Evolutionary conservation across 2,329 filamentous ascomycete species (phyloP).

Genomic region (Penicillium sp.): DNA sequence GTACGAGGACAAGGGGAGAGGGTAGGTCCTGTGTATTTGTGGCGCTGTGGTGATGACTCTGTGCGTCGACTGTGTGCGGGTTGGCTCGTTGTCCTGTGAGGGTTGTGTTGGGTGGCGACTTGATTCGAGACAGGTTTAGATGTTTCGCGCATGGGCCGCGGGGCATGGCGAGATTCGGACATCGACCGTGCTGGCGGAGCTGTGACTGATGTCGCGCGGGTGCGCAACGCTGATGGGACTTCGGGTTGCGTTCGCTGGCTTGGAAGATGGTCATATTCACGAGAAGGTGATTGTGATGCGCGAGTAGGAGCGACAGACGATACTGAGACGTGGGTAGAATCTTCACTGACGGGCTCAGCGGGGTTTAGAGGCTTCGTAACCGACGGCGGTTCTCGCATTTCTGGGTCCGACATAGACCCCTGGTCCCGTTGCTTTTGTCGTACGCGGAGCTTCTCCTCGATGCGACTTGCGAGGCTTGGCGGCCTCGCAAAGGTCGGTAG

Average conservation of each 20-base stretch:
- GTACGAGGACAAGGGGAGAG: constrained; percentile 69
- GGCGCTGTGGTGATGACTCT: constrained; percentile 14
- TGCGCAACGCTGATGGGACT: constrained; percentile 1
- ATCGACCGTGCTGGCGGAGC: constrained; percentile 6
- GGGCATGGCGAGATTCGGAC: constrained; percentile 1
- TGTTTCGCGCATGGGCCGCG: neutral
- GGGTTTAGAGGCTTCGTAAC: constrained; percentile 7
- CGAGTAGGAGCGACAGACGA: constrained; percentile 3
- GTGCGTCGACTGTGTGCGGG: constrained; percentile 3
- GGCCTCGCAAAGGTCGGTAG: constrained; percentile 8
- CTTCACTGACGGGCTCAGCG: constrained; percentile 4
- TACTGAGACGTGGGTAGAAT: neutral
- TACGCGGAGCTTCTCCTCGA: constrained; percentile 35
- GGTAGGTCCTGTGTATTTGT: constrained; percentile 22
- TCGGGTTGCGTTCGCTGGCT: constrained; percentile 7
- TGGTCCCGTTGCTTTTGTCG: constrained; percentile 29
- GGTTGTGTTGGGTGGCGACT: neutral
- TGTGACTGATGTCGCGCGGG: constrained; percentile 13
- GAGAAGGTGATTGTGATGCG: constrained; percentile 10
- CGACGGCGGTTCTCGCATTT: constrained; percentile 3
- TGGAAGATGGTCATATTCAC: constrained; percentile 3
- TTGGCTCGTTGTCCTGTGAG: constrained; percentile 12
- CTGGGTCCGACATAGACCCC: constrained; percentile 15
- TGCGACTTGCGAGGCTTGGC: constrained; percentile 29
- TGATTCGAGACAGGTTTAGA: neutral